Evolutionary conservation across 1,284 basidiomycete genomes (phyloP).

Genomic region (Ceratobasidium theobromae): DNA sequence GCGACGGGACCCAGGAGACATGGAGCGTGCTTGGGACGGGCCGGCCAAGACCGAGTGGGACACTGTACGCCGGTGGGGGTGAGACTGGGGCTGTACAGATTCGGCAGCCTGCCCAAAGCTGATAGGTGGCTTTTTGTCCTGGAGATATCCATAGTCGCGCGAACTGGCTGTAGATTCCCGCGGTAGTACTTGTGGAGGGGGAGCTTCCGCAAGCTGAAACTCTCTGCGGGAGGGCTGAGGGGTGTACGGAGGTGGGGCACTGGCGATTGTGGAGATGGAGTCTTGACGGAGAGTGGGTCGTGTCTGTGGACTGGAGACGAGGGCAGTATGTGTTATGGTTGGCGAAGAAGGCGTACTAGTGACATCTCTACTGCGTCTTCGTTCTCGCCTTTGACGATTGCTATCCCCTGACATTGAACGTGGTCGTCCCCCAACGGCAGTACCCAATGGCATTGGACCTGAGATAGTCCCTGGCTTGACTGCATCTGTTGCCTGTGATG

Average conservation of each 20-base stretch:
- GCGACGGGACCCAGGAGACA: not conserved
- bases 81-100: not conserved
- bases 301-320: not conserved
- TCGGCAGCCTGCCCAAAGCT: not conserved
- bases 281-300: not conserved
- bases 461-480: constrained; percentile 3
- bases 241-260: constrained; percentile 16
- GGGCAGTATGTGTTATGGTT: not conserved
- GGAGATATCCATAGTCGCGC: not conserved
- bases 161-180: not conserved
- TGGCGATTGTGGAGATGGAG: not conserved
- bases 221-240: not conserved
- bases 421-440: not conserved
- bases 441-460: constrained; percentile 8
- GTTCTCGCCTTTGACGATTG: not conserved
- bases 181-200: constrained; percentile 12
- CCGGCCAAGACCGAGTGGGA: constrained; percentile 3
- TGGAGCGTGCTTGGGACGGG: not conserved
- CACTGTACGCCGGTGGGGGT: not conserved
- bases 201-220: constrained; percentile 17
- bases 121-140: not conserved
- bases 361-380: not conserved
- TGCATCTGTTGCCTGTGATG: constrained; percentile 6
- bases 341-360: not conserved
- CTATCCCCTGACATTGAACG: not conserved